Conservation (phyloP, 108 stramenopile genomes). For the Pseudonitzschia delicatissima region DNA sequence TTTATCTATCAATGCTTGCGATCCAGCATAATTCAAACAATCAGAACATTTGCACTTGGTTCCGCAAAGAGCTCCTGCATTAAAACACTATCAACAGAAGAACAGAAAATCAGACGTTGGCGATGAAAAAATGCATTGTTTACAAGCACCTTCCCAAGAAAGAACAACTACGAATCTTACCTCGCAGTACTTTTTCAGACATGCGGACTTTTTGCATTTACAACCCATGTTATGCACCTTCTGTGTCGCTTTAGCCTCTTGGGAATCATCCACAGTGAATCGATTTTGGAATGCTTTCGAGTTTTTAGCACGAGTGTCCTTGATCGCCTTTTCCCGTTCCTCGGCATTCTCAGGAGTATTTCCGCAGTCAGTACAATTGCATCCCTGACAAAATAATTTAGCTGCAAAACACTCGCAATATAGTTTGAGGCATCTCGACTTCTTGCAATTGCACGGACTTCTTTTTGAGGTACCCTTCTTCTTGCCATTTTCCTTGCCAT, state of each 20-base stretch:
- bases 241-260: slow-evolving; percentile 8
- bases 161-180: slow-evolving; percentile 28
- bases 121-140: not conserved
- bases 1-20: slow-evolving; percentile 74
- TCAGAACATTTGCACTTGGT: slow-evolving; percentile 90
- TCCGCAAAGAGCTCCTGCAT: slow-evolving; percentile 89
- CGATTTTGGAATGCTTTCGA: slow-evolving; percentile 76
- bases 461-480: slow-evolving; percentile 17
- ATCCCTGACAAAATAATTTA: slow-evolving; percentile 78
- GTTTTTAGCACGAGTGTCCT: slow-evolving; percentile 84
- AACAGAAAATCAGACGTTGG: not conserved
- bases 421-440: slow-evolving; percentile 92
- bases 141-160: not conserved
- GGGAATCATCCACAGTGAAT: slow-evolving; percentile 26
- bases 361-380: slow-evolving; percentile 89
- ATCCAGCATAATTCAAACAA: slow-evolving; percentile 87
- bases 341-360: slow-evolving; percentile 65
- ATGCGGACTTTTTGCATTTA: slow-evolving; percentile 89
- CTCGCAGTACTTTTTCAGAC: slow-evolving; percentile 99
- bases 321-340: slow-evolving; percentile 84
- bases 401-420: slow-evolving; percentile 96
- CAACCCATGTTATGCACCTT: slow-evolving; percentile 88
- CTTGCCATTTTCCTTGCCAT: slow-evolving; percentile 32
- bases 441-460: slow-evolving; percentile 82
- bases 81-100: slow-evolving; percentile 71